Base-by-base conservation (phyloP, 305 asterid species). In the Salvia sclarea region DNA sequence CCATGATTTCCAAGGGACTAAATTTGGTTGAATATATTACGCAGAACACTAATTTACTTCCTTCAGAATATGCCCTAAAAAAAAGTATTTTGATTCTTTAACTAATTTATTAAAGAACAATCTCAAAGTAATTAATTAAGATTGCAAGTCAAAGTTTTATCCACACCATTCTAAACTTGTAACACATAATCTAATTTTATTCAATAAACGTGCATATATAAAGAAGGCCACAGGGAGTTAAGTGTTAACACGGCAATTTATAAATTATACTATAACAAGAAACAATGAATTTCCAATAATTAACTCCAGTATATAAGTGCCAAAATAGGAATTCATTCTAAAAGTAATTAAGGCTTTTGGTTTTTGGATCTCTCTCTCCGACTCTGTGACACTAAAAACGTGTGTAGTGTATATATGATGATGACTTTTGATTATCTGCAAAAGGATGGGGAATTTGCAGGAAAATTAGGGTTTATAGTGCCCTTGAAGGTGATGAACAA, bases 391-490 rank as follows among this genome's bases (percentile, higher is more conserved):
- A n/a, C n/a, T n/a, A n/a, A n/a, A n/a, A n/a, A n/a, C n/a, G 16
- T 16, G 6, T 6, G 0, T 0, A 14, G 30, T 8, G 9, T 37
- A 37, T 37, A 37, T 9, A 8, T 9, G 43, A 37, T 21, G 14
- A 20, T 21, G 14, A 20, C 9, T 6, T 9, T 0, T 3, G 1
- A 8, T 11, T 48, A 16, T 12, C 18, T 11, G 31, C 33, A 50
- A 50, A 9, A 11, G 13, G 4, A 18, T 49, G 5, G 30, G 2
- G 8, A 38, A 1, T 1, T 17, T 48, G 6, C 10, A 16, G 40
- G 12, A 28, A 54, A 54, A 10, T 13, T 77, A 77, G 81, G 84
- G 81, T 73, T 77, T 78, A 50, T 22, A 16, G n/a, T 56, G 48
- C 20, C 52, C 72, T 66, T 45, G 78, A 54, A 76, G 24, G 44